These are phyloP conservation scores for Hyaloscypha variabilis DNA, from an alignment of 495 filamentous ascomycete species.

Conservation along the genomic window DNA sequence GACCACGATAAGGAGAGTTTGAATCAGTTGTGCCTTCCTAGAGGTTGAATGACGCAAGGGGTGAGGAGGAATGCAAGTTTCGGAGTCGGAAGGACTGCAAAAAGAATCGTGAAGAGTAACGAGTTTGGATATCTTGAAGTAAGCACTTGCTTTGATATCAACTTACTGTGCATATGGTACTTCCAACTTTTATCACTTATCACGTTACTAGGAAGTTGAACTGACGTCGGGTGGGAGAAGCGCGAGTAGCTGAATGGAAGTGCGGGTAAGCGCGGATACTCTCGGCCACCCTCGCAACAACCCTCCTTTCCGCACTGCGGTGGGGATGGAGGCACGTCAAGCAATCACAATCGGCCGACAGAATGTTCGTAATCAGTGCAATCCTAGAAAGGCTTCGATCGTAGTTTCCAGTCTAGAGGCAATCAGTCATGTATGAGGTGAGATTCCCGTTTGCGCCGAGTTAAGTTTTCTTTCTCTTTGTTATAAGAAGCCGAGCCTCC, in stretches of 20 bases:
- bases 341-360: not conserved
- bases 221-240: conserved; percentile 23
- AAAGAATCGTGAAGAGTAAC: not conserved
- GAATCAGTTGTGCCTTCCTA: not conserved
- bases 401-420: not conserved
- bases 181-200: conserved; percentile 1
- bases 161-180: not conserved
- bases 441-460: not conserved
- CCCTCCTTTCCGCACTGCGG: conserved; percentile 14
- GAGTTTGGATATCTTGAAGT: not conserved
- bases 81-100: not conserved
- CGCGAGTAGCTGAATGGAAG: conserved; percentile 14
- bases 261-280: not conserved
- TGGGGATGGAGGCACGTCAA: conserved; percentile 13
- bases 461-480: conserved; percentile 8
- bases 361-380: conserved; percentile 3
- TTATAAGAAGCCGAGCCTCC: not conserved
- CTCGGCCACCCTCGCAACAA: conserved; percentile 5
- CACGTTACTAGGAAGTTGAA: conserved; percentile 2
- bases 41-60: not conserved
- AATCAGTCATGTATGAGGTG: not conserved
- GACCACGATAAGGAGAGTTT: not conserved
- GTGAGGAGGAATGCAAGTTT: not conserved
- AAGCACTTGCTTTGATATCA: not conserved
- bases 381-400: not conserved